Percentiles rank a stretch among this genome's conserved stretches.
Evolutionary conservation across 305 asterid species (phyloP).

Genomic region (Fraxinus platypoda): DNA sequence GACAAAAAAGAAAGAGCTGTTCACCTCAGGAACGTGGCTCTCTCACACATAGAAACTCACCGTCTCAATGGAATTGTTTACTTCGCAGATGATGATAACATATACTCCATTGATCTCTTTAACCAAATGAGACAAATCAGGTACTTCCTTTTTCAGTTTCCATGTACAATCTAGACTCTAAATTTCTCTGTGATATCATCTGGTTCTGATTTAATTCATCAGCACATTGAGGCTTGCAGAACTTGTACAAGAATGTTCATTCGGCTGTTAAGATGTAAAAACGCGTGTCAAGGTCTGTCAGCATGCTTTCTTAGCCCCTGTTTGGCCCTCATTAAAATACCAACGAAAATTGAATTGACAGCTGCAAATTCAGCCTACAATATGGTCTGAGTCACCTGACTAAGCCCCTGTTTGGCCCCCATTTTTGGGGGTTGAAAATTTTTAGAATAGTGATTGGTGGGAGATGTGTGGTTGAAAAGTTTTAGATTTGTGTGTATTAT

Average conservation of each 20-base stretch:
- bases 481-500: too few relatives aligned
- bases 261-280: neutral
- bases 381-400: too few relatives aligned
- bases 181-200: neutral
- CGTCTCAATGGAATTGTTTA: slow-evolving; percentile 72
- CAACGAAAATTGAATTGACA: too few relatives aligned
- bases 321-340: neutral
- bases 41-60: slow-evolving; percentile 68
- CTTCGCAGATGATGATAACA: slow-evolving; percentile 69
- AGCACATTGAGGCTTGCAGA: neutral
- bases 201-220: neutral
- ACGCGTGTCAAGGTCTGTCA: neutral
- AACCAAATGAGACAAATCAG: slow-evolving; percentile 74
- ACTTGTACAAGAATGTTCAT: neutral
- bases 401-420: too few relatives aligned
- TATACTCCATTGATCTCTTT: slow-evolving; percentile 53
- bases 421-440: too few relatives aligned
- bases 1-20: slow-evolving; percentile 39
- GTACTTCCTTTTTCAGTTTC: slow-evolving; percentile 37
- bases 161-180: neutral
- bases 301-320: neutral
- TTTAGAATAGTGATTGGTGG: too few relatives aligned
- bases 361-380: too few relatives aligned
- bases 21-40: slow-evolving; percentile 58
- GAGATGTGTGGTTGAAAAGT: too few relatives aligned